phyloP scores from a whole-genome alignment of 306 rosid genomes.

The Chamaecrista fasciculata region DNA sequence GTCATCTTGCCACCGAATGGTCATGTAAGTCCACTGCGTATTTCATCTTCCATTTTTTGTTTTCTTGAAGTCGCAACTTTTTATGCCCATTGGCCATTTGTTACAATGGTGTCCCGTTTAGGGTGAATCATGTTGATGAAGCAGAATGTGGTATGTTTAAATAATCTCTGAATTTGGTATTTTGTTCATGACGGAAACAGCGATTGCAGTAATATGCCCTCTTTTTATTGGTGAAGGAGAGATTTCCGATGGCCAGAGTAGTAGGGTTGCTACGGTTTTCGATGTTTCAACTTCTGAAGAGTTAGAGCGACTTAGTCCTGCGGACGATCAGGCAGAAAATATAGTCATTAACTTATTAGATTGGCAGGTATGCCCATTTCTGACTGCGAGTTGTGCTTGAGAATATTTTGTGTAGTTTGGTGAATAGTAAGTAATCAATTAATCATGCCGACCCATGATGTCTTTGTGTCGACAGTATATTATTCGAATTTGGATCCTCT shows the following conservation, averaged over 20 bases:
- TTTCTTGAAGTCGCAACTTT: conserved; percentile 9
- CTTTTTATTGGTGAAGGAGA: conserved; percentile 62
- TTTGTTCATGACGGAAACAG: conserved; percentile 45
- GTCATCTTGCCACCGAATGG: conserved; percentile 68
- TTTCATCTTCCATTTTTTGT: neutral
- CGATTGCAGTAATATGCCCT: conserved; percentile 61
- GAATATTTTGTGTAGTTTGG: neutral
- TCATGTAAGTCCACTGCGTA: conserved; percentile 51
- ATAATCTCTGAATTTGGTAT: conserved; percentile 23
- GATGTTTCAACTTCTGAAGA: conserved; percentile 62
- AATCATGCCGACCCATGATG: neutral
- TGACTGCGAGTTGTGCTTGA: neutral
- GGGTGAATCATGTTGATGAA: conserved; percentile 11
- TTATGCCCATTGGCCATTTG: conserved; percentile 15
- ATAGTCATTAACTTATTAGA: conserved; percentile 71
- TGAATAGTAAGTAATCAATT: too few species aligned
- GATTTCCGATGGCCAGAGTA: conserved; percentile 52
- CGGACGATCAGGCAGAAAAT: conserved; percentile 49
- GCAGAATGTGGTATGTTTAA: neutral
- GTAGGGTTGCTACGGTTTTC: conserved; percentile 58
- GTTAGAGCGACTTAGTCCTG: conserved; percentile 58
- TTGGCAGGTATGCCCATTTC: conserved; percentile 74
- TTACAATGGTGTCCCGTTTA: neutral
- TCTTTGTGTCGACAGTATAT: conserved; percentile 1
- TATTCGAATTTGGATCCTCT: too few species aligned